Evolutionary conservation across 176 grass and related monocot genomes (phyloP).

Genomic region (Carex kokanica): DNA sequence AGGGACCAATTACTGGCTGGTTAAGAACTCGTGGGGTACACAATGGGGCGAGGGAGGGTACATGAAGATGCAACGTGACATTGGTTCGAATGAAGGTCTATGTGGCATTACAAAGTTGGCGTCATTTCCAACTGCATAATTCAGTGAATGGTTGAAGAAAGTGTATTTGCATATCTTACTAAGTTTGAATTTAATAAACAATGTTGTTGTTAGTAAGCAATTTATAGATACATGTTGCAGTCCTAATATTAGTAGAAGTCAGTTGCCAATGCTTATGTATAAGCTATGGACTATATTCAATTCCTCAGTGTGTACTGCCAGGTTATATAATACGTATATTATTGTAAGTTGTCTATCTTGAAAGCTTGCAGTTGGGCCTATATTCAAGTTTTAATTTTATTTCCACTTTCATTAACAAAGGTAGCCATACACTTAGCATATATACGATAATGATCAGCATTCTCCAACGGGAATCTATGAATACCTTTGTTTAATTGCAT

Average conservation of each 20-base stretch:
- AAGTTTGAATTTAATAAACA: background rate
- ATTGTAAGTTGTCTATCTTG: background rate
- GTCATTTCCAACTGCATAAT: slow-evolving; percentile 39
- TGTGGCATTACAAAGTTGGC: slow-evolving; percentile 51
- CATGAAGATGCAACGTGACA: slow-evolving; percentile 42
- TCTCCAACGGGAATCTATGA: too few relatives aligned
- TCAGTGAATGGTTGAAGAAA: background rate
- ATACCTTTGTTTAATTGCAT: too few relatives aligned
- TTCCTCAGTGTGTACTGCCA: background rate
- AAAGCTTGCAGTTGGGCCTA: background rate
- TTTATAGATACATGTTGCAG: background rate
- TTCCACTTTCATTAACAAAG: background rate
- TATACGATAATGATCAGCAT: too few relatives aligned
- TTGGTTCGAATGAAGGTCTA: slow-evolving; percentile 25
- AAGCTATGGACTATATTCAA: background rate
- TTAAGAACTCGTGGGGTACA: slow-evolving; percentile 62
- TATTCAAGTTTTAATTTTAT: background rate
- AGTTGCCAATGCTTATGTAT: background rate
- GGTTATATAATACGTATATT: background rate
- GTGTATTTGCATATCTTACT: background rate
- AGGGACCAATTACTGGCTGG: slow-evolving; percentile 41
- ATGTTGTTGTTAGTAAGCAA: background rate
- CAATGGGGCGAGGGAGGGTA: slow-evolving; percentile 49
- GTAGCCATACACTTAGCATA: background rate
- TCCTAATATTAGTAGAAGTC: background rate